Conservation (phyloP, 441 rosid species). For the Adansonia rubrostipa region DNA sequence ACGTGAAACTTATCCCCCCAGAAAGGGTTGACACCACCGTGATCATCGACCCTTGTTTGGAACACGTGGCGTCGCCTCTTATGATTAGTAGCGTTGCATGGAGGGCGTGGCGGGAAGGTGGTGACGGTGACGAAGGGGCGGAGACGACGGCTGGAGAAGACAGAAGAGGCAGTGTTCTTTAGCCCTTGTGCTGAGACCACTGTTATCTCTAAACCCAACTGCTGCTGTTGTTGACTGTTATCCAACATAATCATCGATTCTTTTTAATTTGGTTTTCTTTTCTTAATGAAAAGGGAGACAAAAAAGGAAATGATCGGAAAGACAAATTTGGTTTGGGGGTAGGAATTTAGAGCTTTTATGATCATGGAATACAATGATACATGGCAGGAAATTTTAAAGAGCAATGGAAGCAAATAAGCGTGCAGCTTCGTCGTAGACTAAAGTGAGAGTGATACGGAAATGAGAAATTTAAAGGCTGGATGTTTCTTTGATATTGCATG, state of each 20-base stretch:
- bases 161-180: conserved; percentile 33
- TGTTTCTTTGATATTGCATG: no score
- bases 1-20: conserved; percentile 59
- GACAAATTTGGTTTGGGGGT: no score
- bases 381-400: no score
- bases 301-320: no score
- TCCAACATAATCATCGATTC: neutral
- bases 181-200: conserved; percentile 62
- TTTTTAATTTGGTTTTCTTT: no score
- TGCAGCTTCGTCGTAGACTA: no score
- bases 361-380: no score
- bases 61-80: conserved; percentile 1
- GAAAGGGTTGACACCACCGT: conserved; percentile 42
- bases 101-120: conserved; percentile 23
- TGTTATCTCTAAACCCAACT: conserved; percentile 52
- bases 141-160: conserved; percentile 43
- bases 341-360: no score
- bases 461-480: no score
- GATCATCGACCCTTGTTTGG: conserved; percentile 46
- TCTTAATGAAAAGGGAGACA: no score
- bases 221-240: neutral
- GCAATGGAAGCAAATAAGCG: no score
- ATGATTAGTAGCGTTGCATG: neutral
- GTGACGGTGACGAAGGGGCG: conserved; percentile 58
- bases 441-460: no score